phyloP scores from a whole-genome alignment of 106 monocot species.

The Phalaenopsis aphrodite region DNA sequence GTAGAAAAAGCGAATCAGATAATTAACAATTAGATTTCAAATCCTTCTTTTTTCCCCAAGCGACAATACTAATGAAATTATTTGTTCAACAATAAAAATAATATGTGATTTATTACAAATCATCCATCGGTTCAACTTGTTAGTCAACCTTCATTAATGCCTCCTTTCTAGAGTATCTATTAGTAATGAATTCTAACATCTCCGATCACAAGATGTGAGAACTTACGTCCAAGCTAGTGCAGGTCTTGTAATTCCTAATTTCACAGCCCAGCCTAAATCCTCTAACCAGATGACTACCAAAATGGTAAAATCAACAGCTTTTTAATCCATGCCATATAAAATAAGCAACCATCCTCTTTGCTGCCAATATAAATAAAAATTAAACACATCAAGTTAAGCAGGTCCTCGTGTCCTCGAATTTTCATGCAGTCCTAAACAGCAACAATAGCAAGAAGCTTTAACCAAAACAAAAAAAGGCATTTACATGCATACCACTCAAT shows the following conservation, averaged over 20 bases:
- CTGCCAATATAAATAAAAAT: neutral
- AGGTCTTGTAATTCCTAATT: neutral
- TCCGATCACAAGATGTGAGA: neutral
- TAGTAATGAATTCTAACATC: neutral
- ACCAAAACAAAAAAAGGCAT: neutral
- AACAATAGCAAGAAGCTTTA: neutral
- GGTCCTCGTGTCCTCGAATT: neutral
- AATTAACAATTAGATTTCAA: neutral
- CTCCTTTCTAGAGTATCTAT: neutral
- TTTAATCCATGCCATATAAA: too few species aligned
- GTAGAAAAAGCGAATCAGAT: neutral
- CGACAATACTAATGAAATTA: neutral
- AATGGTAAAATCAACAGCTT: too few species aligned
- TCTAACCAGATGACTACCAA: neutral
- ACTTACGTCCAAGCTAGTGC: neutral
- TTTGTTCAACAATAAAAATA: neutral
- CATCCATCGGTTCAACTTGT: neutral
- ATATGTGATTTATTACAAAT: neutral
- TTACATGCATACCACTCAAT: too few species aligned
- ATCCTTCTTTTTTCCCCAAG: neutral
- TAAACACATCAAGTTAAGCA: neutral
- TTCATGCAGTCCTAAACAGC: neutral
- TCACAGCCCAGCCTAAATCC: neutral
- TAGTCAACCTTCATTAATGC: neutral
- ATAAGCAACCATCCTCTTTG: neutral